Evolutionary conservation across 2,329 filamentous ascomycete genomes (phyloP), one percentile per base, ranked within the genome.

Genomic region (Fusarium drepaniforme): DNA sequence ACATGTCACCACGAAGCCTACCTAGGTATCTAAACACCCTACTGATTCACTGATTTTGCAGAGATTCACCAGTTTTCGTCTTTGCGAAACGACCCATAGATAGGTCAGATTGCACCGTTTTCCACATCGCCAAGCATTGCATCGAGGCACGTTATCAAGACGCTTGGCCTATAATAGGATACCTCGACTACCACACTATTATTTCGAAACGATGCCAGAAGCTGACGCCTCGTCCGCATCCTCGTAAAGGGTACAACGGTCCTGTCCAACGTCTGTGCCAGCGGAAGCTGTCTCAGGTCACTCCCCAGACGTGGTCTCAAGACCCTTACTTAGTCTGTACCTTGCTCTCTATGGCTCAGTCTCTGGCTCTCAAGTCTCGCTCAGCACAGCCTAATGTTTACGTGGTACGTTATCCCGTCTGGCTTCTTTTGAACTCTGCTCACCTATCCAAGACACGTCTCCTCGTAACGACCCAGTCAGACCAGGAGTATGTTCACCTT

Each of bases 271-370:
- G 46, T 21, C 16, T 61, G 2, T 69, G 37, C 23, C 28, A 60
- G 44, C 46, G 61, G 9, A 53, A 53, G 30, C 33, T 69, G 28
- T 53, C 21, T 12, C 13, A 61, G 4, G 37, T 57, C 28, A 61
- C 53, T 38, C 67, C 67, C 15, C n/a, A n/a, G 8, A 33, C 13
- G 12, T 69, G 56, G 67, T 65, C 38, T 25, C n/a, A 57, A 30
- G 56, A 69, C 51, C 61, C 67, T 13, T 65, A 69, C 46, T 30
- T 69, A 30, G 28, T 69, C 35, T 69, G 56, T 21, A 33, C 65
- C 25, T 33, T 69, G 16, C 40, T 69, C 9, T 65, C 67, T 16
- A 37, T 69, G 61, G 67, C 67, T 13, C 46, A 69, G 25, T 57
- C 37, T 30, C 37, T 44, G 40, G 57, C 30, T 33, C 44, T 37